A percentile compares a stretch with the other conserved stretches of the same genome.
Conservation (phyloP, 202 grass and related monocot genomes). For the Brachypodium distachyon region DNA sequence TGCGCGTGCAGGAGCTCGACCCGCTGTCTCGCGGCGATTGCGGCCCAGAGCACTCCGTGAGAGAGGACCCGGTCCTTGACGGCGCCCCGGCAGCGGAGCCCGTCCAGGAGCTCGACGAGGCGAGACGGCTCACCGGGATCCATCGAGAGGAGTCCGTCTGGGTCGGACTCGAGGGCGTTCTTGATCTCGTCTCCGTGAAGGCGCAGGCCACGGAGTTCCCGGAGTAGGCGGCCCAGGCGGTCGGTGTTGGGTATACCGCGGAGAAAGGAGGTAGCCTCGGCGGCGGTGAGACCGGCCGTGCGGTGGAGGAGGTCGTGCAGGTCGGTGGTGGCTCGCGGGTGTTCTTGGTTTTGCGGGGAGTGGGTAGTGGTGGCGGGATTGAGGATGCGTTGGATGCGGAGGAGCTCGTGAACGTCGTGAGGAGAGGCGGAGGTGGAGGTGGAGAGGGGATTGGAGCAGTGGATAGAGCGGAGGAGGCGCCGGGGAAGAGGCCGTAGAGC, state of each 20-base stretch:
- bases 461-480: neutral
- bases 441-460: neutral
- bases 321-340: neutral
- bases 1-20: constrained; percentile 58
- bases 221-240: constrained; percentile 45
- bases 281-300: neutral
- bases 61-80: constrained; percentile 48
- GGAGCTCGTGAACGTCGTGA: constrained; percentile 24
- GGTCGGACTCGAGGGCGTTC: constrained; percentile 28
- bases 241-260: constrained; percentile 7
- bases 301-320: constrained; percentile 16
- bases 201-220: constrained; percentile 45
- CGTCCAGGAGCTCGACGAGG: constrained; percentile 34
- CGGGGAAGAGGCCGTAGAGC: neutral
- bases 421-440: constrained; percentile 6
- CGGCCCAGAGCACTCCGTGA: constrained; percentile 32
- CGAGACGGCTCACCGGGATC: constrained; percentile 54
- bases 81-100: constrained; percentile 51
- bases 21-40: constrained; percentile 38
- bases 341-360: neutral
- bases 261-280: constrained; percentile 18
- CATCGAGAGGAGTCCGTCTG: constrained; percentile 47
- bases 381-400: constrained; percentile 29
- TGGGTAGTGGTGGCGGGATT: neutral
- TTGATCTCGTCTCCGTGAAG: constrained; percentile 32